Percentiles rank a stretch among this genome's conserved stretches.
phyloP scores from a whole-genome alignment of 2,329 filamentous ascomycete species.

The Fusarium musae region DNA sequence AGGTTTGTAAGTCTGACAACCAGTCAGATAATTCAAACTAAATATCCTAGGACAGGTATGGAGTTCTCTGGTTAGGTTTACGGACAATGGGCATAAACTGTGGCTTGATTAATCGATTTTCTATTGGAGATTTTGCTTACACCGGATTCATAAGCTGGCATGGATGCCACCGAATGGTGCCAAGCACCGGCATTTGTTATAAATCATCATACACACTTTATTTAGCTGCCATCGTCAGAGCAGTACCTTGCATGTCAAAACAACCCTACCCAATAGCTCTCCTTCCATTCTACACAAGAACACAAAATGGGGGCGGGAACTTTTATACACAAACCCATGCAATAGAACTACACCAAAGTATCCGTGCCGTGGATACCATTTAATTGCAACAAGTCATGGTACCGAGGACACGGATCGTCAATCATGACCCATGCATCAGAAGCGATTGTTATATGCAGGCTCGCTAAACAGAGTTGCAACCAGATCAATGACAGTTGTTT shows the following conservation, averaged over 20 bases:
- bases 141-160: background rate
- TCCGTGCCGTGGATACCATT: too few species aligned
- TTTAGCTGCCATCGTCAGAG: background rate
- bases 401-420: background rate
- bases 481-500: conserved; percentile 6
- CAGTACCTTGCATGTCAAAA: background rate
- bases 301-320: too few species aligned
- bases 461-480: background rate
- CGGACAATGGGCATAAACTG: background rate
- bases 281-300: background rate
- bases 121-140: background rate
- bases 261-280: background rate
- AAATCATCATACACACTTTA: background rate
- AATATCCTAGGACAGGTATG: background rate
- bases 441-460: conserved; percentile 5
- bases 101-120: background rate
- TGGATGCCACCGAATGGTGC: too few species aligned
- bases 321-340: background rate
- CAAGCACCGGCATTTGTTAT: background rate
- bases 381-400: background rate
- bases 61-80: background rate
- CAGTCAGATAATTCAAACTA: background rate
- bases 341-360: background rate
- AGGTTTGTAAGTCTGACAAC: background rate
- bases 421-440: background rate